Evolutionary conservation across 2,329 filamentous ascomycete species (phyloP).

Genomic region (Paecilomyces variotii): DNA sequence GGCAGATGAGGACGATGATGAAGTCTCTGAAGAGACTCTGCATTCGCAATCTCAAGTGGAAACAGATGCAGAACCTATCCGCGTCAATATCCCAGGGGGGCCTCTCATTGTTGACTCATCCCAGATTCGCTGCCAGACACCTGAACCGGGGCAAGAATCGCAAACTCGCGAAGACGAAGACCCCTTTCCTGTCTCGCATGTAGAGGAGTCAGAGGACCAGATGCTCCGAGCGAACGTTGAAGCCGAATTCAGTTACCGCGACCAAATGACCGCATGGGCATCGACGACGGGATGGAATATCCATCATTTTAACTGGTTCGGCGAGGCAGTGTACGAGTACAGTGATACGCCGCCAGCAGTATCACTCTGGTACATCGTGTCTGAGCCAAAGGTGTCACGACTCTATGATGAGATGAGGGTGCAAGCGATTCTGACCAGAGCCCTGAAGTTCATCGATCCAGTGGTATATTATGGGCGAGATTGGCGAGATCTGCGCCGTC

Average conservation of each 20-base stretch:
- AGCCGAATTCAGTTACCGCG: neutral
- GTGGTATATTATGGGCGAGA: conserved; percentile 8
- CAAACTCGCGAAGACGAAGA: neutral
- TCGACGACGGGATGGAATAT: conserved; percentile 1
- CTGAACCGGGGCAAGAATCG: neutral
- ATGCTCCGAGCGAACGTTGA: neutral
- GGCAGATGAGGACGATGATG: neutral
- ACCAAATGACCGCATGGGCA: neutral
- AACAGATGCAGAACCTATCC: neutral
- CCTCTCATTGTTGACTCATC: neutral
- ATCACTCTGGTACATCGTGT: conserved; percentile 15
- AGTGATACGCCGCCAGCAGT: conserved; percentile 13
- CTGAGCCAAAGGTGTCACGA: conserved; percentile 6
- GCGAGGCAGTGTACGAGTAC: conserved; percentile 3
- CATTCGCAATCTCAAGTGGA: neutral
- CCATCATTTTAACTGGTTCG: conserved; percentile 21
- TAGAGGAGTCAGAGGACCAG: neutral
- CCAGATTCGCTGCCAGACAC: neutral
- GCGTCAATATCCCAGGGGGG: neutral
- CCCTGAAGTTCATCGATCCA: conserved; percentile 13
- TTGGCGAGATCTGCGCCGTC: neutral
- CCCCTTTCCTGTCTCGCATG: neutral
- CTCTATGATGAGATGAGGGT: conserved; percentile 5
- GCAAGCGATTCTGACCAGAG: conserved; percentile 8
- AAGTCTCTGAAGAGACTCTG: neutral